Base-by-base conservation (phyloP, 345 rosid species). In the Capsella bursapastoris region DNA sequence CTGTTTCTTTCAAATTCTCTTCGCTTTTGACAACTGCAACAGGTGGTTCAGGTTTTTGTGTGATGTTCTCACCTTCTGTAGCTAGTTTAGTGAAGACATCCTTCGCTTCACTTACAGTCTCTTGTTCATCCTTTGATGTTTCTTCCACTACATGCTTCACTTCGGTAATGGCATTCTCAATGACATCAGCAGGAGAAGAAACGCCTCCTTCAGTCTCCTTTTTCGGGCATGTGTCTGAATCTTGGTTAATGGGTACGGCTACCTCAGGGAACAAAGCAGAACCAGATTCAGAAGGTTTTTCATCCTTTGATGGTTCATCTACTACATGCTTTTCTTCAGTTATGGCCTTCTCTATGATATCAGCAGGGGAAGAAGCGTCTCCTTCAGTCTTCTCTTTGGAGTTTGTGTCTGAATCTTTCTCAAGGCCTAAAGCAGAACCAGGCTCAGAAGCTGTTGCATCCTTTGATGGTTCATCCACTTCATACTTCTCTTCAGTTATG, bases 71-170 rank as follows among this genome's bases (percentile, higher is more conserved):
- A 15, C 13, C 73, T 68, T 68, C 74, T 27, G 70, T 35, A 44
- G 74, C 15, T 62, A 11, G 43, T 53, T 61, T 63, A 3, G 79
- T 44, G 1, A 10, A 28, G 2, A 44, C 58, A 53, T 62, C 64
- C 68, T 7, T 52, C 38, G 63, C 41, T 56, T 63, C 71, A 47
- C 38, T 70, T 34, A 18, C 59, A 0, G 31, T 68, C 58, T 62
- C 78, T 50, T 60, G 35, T 1, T 63, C 57, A 70, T 71, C 51
- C 57, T 65, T 71, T 13, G 57, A 41, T 40, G 80, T 68, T 49
- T 77, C 80, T 47, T 69, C 65, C 16, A 76, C 10, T 9, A 70
- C 71, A 45, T 16, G 75, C 45, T 62, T 76, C 66, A 55, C 80
- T 47, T 69, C 80, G 28, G 66, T 29, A 8, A 56, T 64, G 47